Percentiles rank a stretch among this genome's conserved stretches.
Conservation (phyloP, 2,329 filamentous ascomycete species). For the Teratosphaeria pseudoeucalypti region DNA sequence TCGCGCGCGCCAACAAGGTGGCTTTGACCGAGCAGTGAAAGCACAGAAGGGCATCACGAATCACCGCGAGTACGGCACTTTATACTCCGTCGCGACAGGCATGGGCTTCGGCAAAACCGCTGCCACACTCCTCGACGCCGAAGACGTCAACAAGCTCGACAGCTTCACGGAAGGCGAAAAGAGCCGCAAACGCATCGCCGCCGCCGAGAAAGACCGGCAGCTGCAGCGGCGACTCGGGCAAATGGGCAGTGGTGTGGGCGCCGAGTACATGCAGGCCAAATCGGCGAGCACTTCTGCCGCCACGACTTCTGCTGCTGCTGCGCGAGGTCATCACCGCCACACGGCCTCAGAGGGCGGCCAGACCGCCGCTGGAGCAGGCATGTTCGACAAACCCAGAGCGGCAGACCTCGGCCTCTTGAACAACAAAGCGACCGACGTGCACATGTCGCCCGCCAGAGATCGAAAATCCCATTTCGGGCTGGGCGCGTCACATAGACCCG, state of each 20-base stretch:
- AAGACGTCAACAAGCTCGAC: constrained; percentile 46
- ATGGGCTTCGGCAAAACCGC: constrained; percentile 24
- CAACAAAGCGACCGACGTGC: constrained; percentile 33
- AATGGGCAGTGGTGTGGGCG: constrained; percentile 55
- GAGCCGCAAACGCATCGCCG: constrained; percentile 53
- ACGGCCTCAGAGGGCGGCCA: neutral
- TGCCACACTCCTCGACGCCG: constrained; percentile 55
- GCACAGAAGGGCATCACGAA: constrained; percentile 42
- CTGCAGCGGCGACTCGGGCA: constrained; percentile 58
- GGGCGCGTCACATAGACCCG: constrained; percentile 10
- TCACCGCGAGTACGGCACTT: constrained; percentile 43
- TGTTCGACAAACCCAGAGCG: constrained; percentile 19
- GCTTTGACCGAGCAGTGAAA: constrained; percentile 9
- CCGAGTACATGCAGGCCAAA: constrained; percentile 51
- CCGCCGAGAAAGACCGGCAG: constrained; percentile 61
- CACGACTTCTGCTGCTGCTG: constrained; percentile 6
- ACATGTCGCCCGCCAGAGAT: constrained; percentile 35
- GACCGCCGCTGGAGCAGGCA: neutral
- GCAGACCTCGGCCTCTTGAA: constrained; percentile 34
- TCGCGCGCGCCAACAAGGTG: constrained; percentile 6
- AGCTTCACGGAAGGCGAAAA: constrained; percentile 48
- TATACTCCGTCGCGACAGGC: constrained; percentile 33
- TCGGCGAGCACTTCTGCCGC: constrained; percentile 7
- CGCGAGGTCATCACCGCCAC: neutral
- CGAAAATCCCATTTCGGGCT: constrained; percentile 25